Conservation (phyloP, 1,139 yeast species). For the Yamadazyma dendronema region DNA sequence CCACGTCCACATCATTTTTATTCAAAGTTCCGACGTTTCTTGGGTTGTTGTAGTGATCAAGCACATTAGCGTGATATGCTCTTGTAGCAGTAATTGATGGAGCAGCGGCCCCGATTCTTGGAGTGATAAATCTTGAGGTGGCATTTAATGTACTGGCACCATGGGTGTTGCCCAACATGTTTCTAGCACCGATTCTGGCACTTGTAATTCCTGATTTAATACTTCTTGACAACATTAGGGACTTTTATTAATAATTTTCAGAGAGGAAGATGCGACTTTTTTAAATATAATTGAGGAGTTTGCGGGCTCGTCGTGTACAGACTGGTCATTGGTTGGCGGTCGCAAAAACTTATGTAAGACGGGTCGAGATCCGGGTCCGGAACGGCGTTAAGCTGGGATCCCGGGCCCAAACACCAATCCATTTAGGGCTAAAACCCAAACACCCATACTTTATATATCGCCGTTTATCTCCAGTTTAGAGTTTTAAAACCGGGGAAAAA, state of each 20-base stretch:
- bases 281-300: not conserved
- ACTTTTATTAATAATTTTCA: constrained; percentile 1
- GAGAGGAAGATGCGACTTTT: not conserved
- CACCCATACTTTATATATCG: too few relatives aligned
- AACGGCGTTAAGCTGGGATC: too few relatives aligned
- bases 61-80: constrained; percentile 68
- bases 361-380: too few relatives aligned
- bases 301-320: not conserved
- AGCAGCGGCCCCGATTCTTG: not conserved
- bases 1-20: constrained; percentile 75
- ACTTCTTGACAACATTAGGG: constrained; percentile 9
- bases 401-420: too few relatives aligned
- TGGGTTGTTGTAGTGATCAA: constrained; percentile 95
- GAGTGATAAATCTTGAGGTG: not conserved
- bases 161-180: not conserved
- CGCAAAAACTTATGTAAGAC: not conserved
- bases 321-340: not conserved
- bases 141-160: not conserved
- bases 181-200: not conserved
- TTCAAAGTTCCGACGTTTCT: constrained; percentile 93
- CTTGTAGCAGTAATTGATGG: constrained; percentile 15
- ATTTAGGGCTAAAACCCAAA: too few relatives aligned
- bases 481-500: too few relatives aligned
- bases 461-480: too few relatives aligned
- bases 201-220: constrained; percentile 5